A percentile compares a stretch with the other conserved stretches of the same genome.
Conservation (phyloP, 2,329 filamentous ascomycete genomes). For the Neofusicoccum cordaticola region DNA sequence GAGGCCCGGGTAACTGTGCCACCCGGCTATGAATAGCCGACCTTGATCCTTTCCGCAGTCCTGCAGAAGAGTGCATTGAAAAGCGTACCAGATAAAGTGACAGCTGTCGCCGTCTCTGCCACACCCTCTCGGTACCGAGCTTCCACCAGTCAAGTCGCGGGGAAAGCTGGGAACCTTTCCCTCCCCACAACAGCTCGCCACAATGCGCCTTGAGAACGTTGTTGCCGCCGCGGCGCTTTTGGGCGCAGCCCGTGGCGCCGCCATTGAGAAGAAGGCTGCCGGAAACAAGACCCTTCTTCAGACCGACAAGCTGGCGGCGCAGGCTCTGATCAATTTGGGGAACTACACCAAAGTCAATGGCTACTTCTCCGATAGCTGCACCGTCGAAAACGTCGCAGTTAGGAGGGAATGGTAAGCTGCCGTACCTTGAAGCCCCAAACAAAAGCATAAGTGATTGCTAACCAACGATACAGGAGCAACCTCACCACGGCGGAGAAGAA, state of each 20-base stretch:
- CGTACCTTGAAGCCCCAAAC: neutral
- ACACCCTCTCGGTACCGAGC: neutral
- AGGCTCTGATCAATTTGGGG: constrained; percentile 34
- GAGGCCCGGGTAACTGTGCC: neutral
- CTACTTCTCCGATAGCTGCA: constrained; percentile 31
- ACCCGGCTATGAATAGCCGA: neutral
- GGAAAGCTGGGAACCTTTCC: neutral
- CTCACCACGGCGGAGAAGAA: constrained; percentile 30
- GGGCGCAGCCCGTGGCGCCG: constrained; percentile 1
- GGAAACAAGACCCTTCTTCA: neutral
- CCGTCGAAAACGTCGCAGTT: constrained; percentile 36
- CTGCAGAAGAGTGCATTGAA: neutral
- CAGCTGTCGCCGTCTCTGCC: neutral
- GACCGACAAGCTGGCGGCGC: constrained; percentile 34
- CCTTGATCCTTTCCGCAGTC: neutral
- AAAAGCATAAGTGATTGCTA: neutral
- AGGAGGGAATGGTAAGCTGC: constrained; percentile 44
- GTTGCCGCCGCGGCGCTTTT: neutral
- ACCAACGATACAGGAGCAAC: constrained; percentile 21
- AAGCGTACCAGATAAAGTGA: constrained; percentile 5
- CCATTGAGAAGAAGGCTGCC: neutral
- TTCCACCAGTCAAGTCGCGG: neutral
- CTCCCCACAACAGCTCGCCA: neutral
- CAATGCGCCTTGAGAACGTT: neutral
- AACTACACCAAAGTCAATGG: constrained; percentile 26